Conservation (phyloP, 345 rosid genomes). For the Xanthoceras sorbifolium region DNA sequence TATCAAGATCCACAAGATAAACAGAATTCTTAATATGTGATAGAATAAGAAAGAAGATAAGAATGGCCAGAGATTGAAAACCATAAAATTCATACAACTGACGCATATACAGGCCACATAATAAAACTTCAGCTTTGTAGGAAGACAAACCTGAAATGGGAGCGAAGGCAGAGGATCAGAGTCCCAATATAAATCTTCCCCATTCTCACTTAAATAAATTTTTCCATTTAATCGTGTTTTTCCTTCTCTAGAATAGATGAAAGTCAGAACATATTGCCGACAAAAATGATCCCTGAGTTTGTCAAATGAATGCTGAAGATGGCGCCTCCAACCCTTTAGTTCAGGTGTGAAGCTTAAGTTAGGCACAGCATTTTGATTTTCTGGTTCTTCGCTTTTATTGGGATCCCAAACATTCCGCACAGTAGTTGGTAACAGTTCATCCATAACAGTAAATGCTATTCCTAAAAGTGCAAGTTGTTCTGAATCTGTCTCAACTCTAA, state of each 20-base stretch:
- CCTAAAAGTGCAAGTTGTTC: constrained; percentile 95
- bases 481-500: constrained; percentile 90
- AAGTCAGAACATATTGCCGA: constrained; percentile 87
- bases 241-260: constrained; percentile 95
- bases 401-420: constrained; percentile 66
- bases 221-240: constrained; percentile 72
- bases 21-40: neutral
- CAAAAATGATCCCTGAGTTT: constrained; percentile 93
- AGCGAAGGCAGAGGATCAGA: constrained; percentile 77
- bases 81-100: neutral
- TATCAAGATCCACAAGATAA: too few relatives aligned
- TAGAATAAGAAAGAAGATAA: neutral
- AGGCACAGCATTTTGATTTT: constrained; percentile 43
- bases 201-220: constrained; percentile 68
- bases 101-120: neutral
- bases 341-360: constrained; percentile 52
- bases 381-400: constrained; percentile 47
- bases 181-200: constrained; percentile 60
- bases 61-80: constrained; percentile 9
- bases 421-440: constrained; percentile 73
- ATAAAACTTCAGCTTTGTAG: constrained; percentile 2
- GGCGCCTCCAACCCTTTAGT: constrained; percentile 90
- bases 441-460: constrained; percentile 83
- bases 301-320: constrained; percentile 86
- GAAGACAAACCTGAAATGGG: constrained; percentile 81